These are phyloP conservation scores for Keithomyces neogunnii DNA, from an alignment of 2,329 filamentous ascomycete species.

Conservation along the genomic window DNA sequence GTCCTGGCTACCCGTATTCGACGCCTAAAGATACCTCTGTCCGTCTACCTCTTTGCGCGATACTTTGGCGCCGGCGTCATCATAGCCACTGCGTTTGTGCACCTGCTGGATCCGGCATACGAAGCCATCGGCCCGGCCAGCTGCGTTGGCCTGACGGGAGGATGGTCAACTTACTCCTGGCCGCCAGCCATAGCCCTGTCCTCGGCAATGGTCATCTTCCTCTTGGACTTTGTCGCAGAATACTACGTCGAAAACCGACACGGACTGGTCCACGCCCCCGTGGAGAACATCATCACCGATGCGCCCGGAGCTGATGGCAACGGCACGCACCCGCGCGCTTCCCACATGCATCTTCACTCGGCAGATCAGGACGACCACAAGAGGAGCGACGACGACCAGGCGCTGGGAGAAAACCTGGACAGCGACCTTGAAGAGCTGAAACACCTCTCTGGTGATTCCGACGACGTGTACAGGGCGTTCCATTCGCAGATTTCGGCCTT, in stretches of 20 bases:
- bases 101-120: conserved; percentile 73
- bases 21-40: conserved; percentile 55
- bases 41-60: conserved; percentile 78
- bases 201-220: conserved; percentile 39
- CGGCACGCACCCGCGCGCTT: conserved; percentile 5
- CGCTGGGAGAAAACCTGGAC: conserved; percentile 4
- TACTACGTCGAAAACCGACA: conserved; percentile 41
- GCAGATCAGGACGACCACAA: conserved; percentile 26
- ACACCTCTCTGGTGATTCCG: conserved; percentile 11
- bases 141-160: conserved; percentile 37
- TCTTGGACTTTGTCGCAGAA: conserved; percentile 41
- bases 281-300: conserved; percentile 18
- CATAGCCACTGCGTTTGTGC: conserved; percentile 86
- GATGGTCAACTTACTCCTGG: conserved; percentile 44
- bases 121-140: conserved; percentile 46
- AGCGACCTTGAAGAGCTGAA: conserved; percentile 12
- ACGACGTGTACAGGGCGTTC: conserved; percentile 8
- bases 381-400: not conserved
- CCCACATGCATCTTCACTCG: conserved; percentile 31
- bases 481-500: conserved; percentile 35
- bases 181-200: conserved; percentile 40
- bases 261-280: conserved; percentile 14
- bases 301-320: not conserved
- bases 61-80: conserved; percentile 94
- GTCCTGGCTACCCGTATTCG: conserved; percentile 55